Evolutionary conservation across 257 asterid species (phyloP).

Genomic region (Vinca minor): DNA sequence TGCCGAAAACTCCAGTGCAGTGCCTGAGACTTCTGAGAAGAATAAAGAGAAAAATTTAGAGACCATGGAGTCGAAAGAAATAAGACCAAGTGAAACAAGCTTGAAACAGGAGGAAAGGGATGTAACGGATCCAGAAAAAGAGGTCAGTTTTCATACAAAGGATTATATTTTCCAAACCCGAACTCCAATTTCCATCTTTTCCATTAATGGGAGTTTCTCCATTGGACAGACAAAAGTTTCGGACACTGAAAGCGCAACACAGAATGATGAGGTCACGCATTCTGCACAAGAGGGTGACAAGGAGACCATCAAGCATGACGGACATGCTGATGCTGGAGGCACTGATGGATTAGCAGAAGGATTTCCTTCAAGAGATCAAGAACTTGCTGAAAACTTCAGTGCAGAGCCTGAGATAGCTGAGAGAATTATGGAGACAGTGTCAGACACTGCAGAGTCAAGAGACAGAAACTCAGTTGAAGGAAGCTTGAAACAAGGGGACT

Average conservation of each 20-base stretch:
- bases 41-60: neutral
- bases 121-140: neutral
- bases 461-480: neutral
- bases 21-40: neutral
- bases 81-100: neutral
- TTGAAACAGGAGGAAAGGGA: neutral
- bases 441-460: too few relatives aligned
- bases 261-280: neutral
- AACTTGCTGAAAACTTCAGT: neutral
- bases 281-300: neutral
- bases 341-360: neutral
- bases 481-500: neutral
- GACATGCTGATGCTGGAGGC: neutral
- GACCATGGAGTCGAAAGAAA: neutral
- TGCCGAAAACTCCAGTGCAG: neutral
- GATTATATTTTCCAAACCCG: neutral
- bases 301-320: neutral
- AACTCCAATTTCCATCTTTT: neutral
- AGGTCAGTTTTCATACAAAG: conserved; percentile 1
- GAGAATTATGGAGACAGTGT: neutral
- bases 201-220: neutral
- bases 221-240: neutral
- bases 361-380: neutral
- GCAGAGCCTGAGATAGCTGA: neutral
- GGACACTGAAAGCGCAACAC: neutral